phyloP scores from a whole-genome alignment of 371 early-diverging fungal genomes.

The Zancudomyces culisetae region DNA sequence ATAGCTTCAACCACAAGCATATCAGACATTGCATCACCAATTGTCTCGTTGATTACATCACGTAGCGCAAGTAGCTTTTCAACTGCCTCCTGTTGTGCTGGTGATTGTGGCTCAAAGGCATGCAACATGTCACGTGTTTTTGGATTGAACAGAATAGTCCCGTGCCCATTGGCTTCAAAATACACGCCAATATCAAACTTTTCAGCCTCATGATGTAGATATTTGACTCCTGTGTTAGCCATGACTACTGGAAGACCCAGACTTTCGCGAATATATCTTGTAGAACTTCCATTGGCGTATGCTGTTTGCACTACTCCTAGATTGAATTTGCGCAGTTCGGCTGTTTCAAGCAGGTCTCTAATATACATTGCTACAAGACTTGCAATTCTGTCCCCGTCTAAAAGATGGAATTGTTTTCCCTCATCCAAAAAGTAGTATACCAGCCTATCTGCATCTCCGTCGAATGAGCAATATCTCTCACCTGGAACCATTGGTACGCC shows the following conservation, averaged over 20 bases:
- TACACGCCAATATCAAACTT: conserved; percentile 97
- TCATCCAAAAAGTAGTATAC: conserved; percentile 79
- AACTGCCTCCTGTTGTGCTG: conserved; percentile 60
- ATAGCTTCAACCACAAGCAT: conserved; percentile 90
- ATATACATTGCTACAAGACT: conserved; percentile 82
- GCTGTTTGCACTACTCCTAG: conserved; percentile 98
- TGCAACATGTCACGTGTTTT: conserved; percentile 58
- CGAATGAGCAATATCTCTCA: conserved; percentile 73
- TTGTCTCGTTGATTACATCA: conserved; percentile 90
- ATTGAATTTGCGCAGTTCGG: conserved; percentile 47
- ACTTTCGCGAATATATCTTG: conserved; percentile 66
- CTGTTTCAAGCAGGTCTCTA: conserved; percentile 60
- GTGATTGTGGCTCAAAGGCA: conserved; percentile 34
- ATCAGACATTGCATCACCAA: conserved; percentile 98
- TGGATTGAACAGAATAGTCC: conserved; percentile 90
- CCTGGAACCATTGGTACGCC: conserved; percentile 36
- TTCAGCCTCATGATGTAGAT: conserved; percentile 94
- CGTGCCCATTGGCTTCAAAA: conserved; percentile 99
- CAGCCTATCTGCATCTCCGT: conserved; percentile 99
- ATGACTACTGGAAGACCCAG: conserved; percentile 85
- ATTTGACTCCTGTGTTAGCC: conserved; percentile 97
- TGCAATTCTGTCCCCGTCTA: conserved; percentile 97
- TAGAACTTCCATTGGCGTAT: conserved; percentile 96
- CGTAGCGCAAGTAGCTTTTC: conserved; percentile 57
- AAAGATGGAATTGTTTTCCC: conserved; percentile 56